These are phyloP conservation scores for Claviceps fusiformis DNA, from an alignment of 2,329 filamentous ascomycete genomes.

Conservation along the genomic window DNA sequence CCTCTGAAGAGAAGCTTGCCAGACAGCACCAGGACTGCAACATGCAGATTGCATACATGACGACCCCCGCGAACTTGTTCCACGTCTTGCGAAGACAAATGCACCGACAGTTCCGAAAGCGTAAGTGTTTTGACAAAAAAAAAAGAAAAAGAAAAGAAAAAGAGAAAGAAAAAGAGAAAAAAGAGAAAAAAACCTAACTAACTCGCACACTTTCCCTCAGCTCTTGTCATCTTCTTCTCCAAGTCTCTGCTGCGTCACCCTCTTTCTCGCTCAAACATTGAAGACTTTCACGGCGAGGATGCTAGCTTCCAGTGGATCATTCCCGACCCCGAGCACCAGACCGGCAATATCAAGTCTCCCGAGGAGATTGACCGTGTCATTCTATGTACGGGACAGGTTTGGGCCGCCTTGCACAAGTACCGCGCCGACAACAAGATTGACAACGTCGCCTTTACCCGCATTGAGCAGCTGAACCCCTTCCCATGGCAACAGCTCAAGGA, in stretches of 20 bases:
- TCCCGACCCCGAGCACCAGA: constrained; percentile 71
- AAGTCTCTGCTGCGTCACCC: constrained; percentile 94
- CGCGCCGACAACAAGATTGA: constrained; percentile 75
- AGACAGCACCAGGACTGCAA: constrained; percentile 99
- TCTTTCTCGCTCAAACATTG: constrained; percentile 73
- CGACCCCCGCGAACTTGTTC: constrained; percentile 91
- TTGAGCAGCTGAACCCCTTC: constrained; percentile 98
- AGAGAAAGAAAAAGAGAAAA: too few species aligned
- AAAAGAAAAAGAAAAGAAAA: too few species aligned
- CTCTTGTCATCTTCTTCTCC: constrained; percentile 95
- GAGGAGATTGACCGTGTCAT: constrained; percentile 91
- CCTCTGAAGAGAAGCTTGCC: constrained; percentile 72
- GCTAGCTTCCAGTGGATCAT: constrained; percentile 97
- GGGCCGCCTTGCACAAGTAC: constrained; percentile 79
- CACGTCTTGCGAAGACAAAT: constrained; percentile 94
- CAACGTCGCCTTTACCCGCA: constrained; percentile 83
- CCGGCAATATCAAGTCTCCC: constrained; percentile 57
- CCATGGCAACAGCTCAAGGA: constrained; percentile 94
- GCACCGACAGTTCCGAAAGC: constrained; percentile 98
- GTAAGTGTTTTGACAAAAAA: constrained; percentile 47
- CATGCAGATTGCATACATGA: constrained; percentile 97
- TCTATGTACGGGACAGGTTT: constrained; percentile 90
- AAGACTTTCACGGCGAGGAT: constrained; percentile 72
- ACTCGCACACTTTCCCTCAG: constrained; percentile 26
- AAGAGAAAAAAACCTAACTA: too few species aligned